Base-by-base conservation (phyloP, 805 yeast species). In the Candida argentea region DNA sequence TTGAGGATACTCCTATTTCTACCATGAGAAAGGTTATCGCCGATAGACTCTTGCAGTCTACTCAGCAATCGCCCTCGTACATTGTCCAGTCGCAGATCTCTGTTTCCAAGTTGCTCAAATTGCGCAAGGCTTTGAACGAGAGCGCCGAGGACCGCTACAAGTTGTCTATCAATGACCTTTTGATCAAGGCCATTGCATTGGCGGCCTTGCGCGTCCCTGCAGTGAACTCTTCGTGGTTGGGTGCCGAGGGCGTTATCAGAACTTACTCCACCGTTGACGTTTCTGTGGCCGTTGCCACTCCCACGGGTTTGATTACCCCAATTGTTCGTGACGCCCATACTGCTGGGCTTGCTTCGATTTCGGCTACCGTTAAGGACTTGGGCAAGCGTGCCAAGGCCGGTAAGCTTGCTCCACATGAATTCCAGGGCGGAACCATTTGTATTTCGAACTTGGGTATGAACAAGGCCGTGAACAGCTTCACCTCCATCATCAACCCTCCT, bases 371-470 rank as follows among this genome's bases (percentile, higher is more conserved):
- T 48, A 91, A 91, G 70, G 95, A 81, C 44, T 71, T 91, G 44
- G 97, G 95, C 43, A 82, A 82, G 70, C 84, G 91, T 62, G 99
- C 99, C 37, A 86, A 89, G 62, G 85, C 70, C 35, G 86, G 85
- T 63, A 91, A 89, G 69, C 76, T 91, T 56, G 52, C 63, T 41
- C 99, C 99, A 38, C 94, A 85, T 59, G 98, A 91, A 67, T 91
- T 82, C 78, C 95, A 85, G 72, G 99, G 99, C 48, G 99, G 99
- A 53, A 87, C 98, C 45, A 84, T 91, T 59, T 86, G 96, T 57
- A 89, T 91, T 52, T 91, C 97, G 42, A 91, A 91, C 79, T 69
- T 91, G 70, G 99, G 99, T 55, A 91, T 91, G 98, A 91, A 91
- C 76, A 73, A 65, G 33, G 97, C 98, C 31, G 96, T 89, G 26